Evolutionary conservation across 768 basidiomycete species (phyloP).

Genomic region (Leccinum fibrillosum): DNA sequence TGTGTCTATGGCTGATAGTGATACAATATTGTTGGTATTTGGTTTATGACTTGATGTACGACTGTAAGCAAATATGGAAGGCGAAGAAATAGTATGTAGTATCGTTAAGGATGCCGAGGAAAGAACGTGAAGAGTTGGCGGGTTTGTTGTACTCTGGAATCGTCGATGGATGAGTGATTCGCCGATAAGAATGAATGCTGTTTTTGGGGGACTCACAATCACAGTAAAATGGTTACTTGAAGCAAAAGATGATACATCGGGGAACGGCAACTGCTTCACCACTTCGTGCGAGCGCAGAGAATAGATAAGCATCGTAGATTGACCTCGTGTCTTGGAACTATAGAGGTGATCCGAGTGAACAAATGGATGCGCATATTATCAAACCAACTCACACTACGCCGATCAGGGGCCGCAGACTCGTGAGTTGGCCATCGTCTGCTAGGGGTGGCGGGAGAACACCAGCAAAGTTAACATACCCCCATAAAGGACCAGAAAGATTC

Average conservation of each 20-base stretch:
- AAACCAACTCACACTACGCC: constrained; percentile 32
- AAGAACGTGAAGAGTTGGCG: constrained; percentile 52
- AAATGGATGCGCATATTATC: not conserved
- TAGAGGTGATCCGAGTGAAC: constrained; percentile 1
- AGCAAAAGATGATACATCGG: constrained; percentile 42
- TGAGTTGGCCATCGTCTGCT: constrained; percentile 28
- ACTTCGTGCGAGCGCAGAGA: constrained; percentile 48
- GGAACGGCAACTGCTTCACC: constrained; percentile 45
- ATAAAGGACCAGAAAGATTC: constrained; percentile 40
- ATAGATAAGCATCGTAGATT: constrained; percentile 38
- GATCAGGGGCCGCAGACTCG: constrained; percentile 33
- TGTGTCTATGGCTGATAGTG: constrained; percentile 34
- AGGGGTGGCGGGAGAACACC: constrained; percentile 38
- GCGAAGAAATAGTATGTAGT: constrained; percentile 47
- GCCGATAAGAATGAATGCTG: not conserved
- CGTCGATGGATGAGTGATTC: not conserved
- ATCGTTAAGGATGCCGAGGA: constrained; percentile 51
- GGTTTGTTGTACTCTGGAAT: constrained; percentile 54
- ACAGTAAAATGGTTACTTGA: constrained; percentile 50
- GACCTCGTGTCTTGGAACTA: constrained; percentile 25
- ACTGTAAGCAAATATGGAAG: constrained; percentile 45
- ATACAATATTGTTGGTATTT: constrained; percentile 39
- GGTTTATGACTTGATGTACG: constrained; percentile 33
- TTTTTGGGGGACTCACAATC: constrained; percentile 43
- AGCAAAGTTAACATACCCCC: constrained; percentile 37